Conservation (phyloP, 148 eudicot species). For the Cornus kousa region DNA sequence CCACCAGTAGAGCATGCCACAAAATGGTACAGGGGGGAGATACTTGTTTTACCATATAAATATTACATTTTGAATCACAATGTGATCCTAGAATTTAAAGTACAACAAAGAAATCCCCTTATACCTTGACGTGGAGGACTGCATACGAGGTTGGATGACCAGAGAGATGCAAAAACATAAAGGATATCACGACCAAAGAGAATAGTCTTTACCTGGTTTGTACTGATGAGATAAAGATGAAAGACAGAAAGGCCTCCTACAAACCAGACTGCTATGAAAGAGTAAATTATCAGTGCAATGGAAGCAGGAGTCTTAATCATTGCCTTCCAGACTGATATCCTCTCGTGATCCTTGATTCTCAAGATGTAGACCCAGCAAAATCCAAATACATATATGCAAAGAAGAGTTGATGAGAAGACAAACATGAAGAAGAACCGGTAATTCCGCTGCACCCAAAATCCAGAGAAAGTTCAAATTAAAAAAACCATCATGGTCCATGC, state of each 20-base stretch:
- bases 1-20: background rate
- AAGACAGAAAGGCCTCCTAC: conserved; percentile 52
- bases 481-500: background rate
- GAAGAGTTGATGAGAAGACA: conserved; percentile 43
- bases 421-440: conserved; percentile 57
- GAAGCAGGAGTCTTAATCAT: conserved; percentile 51
- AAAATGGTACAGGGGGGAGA: background rate
- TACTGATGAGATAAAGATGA: conserved; percentile 50
- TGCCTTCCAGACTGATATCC: conserved; percentile 43
- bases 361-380: conserved; percentile 41
- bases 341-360: conserved; percentile 35
- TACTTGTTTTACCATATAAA: background rate
- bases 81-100: background rate
- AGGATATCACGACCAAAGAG: background rate
- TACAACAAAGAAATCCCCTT: background rate
- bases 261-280: conserved; percentile 49
- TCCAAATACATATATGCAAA: conserved; percentile 39
- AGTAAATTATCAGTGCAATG: conserved; percentile 38
- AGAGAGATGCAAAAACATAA: background rate
- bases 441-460: conserved; percentile 45
- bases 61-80: background rate
- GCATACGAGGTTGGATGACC: background rate
- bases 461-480: background rate
- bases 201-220: conserved; percentile 43
- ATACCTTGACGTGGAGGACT: background rate